phyloP scores from a whole-genome alignment of 225 moss, liverwort and hornwort species.

The Marchantia paleacea region DNA sequence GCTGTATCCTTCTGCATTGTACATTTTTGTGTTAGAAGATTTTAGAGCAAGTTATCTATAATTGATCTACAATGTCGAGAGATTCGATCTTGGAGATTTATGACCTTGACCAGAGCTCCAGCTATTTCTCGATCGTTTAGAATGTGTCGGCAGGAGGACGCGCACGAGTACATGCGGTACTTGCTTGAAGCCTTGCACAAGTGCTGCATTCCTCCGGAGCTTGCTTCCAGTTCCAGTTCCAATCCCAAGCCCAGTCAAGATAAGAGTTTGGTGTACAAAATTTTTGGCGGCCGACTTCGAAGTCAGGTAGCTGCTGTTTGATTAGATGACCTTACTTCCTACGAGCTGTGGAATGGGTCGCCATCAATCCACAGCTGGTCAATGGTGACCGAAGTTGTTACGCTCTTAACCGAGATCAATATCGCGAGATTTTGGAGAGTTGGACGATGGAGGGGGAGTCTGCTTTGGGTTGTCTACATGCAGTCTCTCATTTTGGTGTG shows the following conservation, averaged over 20 bases:
- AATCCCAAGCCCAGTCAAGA: slow-evolving; percentile 61
- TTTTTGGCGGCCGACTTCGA: slow-evolving; percentile 87
- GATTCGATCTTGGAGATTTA: background rate
- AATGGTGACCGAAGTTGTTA: background rate
- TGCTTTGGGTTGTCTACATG: background rate
- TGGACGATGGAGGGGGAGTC: background rate
- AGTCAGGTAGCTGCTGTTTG: slow-evolving; percentile 61
- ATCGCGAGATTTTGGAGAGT: background rate
- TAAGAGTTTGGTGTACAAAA: slow-evolving; percentile 80
- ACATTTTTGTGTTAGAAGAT: background rate
- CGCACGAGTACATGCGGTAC: slow-evolving; percentile 95
- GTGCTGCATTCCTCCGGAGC: slow-evolving; percentile 74
- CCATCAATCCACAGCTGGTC: background rate
- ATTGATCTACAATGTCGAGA: background rate
- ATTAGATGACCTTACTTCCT: no score
- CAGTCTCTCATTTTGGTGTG: background rate
- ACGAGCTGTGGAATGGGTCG: no score
- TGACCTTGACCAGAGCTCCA: slow-evolving; percentile 46
- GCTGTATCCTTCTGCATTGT: slow-evolving; percentile 56
- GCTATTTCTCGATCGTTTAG: slow-evolving; percentile 79
- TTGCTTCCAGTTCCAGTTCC: slow-evolving; percentile 63
- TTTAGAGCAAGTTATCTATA: background rate
- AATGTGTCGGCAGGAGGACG: slow-evolving; percentile 95
- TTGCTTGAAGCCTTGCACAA: slow-evolving; percentile 86
- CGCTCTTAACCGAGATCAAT: background rate